A percentile compares a stretch with the other conserved stretches of the same genome.
Conservation (phyloP, 371 early-diverging fungal species). For the Synchytrium microbalum region DNA sequence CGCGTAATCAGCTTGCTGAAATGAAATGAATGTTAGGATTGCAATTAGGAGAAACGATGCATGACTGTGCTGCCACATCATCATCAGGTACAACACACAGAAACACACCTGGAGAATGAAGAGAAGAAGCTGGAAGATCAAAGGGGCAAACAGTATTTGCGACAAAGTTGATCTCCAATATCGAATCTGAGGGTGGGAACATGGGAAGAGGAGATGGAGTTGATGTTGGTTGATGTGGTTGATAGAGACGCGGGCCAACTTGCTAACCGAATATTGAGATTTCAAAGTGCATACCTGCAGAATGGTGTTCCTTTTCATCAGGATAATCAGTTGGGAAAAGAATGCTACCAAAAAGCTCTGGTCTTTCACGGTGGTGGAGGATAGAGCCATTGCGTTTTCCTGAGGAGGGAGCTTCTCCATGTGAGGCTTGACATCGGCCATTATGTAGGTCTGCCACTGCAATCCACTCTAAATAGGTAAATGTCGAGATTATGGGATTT, state of each 20-base stretch:
- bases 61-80: neutral
- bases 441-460: too few species aligned
- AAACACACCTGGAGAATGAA: slow-evolving; percentile 47
- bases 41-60: slow-evolving; percentile 1
- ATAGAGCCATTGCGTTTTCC: too few species aligned
- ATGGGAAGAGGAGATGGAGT: neutral
- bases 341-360: neutral
- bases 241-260: neutral
- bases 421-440: too few species aligned
- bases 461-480: too few species aligned
- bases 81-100: too few species aligned
- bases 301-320: slow-evolving; percentile 54
- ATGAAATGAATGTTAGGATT: neutral
- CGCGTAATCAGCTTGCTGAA: slow-evolving; percentile 27
- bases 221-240: neutral
- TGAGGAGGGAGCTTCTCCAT: too few species aligned
- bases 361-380: too few species aligned
- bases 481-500: too few species aligned
- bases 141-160: slow-evolving; percentile 52
- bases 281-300: slow-evolving; percentile 38
- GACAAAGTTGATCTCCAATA: slow-evolving; percentile 47
- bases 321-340: slow-evolving; percentile 42
- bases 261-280: slow-evolving; percentile 10
- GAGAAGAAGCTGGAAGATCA: slow-evolving; percentile 55
- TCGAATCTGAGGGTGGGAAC: slow-evolving; percentile 12